A percentile compares a stretch with the other conserved stretches of the same genome.
Conservation (phyloP, 2,329 filamentous ascomycete species). For the Xylariaceae sp. region DNA sequence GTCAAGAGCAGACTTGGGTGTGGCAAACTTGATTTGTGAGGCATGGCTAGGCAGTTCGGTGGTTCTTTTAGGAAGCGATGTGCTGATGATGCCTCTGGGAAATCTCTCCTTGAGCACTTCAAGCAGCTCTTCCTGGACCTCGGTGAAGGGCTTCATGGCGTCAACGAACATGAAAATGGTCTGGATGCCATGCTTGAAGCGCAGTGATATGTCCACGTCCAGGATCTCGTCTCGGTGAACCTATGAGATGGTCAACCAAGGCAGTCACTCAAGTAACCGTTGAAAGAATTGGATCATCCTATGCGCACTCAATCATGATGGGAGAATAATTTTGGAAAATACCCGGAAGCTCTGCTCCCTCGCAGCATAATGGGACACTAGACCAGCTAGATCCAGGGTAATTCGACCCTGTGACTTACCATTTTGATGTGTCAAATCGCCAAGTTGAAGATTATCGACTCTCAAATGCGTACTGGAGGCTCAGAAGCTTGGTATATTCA, state of each 20-base stretch:
- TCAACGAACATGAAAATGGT: constrained; percentile 67
- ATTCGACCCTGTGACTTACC: no score
- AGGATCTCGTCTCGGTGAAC: constrained; percentile 16
- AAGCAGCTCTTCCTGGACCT: constrained; percentile 56
- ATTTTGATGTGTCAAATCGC: no score
- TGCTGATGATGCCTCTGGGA: constrained; percentile 46
- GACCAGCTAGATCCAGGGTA: no score
- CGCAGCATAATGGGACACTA: no score
- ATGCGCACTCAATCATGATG: no score
- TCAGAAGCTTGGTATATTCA: no score
- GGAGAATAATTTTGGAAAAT: no score
- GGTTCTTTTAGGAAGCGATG: constrained; percentile 29
- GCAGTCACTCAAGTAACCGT: no score
- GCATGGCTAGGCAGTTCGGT: constrained; percentile 39
- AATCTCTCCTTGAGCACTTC: constrained; percentile 55
- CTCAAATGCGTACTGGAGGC: no score
- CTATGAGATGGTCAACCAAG: constrained; percentile 17
- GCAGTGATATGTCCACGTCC: constrained; percentile 49
- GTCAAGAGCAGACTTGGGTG: constrained; percentile 43
- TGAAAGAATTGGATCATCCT: no score
- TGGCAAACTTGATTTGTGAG: constrained; percentile 44
- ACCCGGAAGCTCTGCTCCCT: no score
- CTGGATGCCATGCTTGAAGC: constrained; percentile 68
- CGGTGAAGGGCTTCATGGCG: constrained; percentile 51
- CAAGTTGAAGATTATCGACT: no score